Conservation (phyloP, 2,329 filamentous ascomycete species). For the Macrophomina tecta region DNA sequence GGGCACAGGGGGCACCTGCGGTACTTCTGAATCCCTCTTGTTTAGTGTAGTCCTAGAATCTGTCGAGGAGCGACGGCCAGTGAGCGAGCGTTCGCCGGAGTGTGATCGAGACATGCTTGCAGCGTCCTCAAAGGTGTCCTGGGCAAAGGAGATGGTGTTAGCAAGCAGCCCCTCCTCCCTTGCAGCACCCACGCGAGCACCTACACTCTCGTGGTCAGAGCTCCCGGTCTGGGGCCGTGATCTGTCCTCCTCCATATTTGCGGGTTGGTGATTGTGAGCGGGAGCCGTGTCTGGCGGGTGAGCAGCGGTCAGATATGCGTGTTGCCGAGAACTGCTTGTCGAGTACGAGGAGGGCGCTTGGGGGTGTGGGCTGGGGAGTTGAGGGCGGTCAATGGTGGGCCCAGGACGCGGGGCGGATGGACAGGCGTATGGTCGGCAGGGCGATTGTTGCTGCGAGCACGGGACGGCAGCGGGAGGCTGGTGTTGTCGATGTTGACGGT, state of each 20-base stretch:
- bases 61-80: constrained; percentile 35
- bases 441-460: constrained; percentile 1
- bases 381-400: constrained; percentile 17
- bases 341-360: constrained; percentile 8
- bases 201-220: constrained; percentile 28
- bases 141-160: constrained; percentile 29
- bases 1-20: constrained; percentile 31
- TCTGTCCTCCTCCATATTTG: constrained; percentile 24
- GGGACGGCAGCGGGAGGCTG: constrained; percentile 1
- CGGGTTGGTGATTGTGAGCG: not conserved
- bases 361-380: not conserved
- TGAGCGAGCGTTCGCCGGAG: constrained; percentile 63
- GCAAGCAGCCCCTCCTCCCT: constrained; percentile 29
- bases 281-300: not conserved
- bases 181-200: constrained; percentile 21
- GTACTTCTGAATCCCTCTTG: constrained; percentile 40
- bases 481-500: constrained; percentile 22
- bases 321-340: constrained; percentile 11
- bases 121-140: constrained; percentile 87
- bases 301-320: constrained; percentile 9
- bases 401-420: not conserved
- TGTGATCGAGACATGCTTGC: constrained; percentile 61
- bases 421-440: not conserved
- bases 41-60: constrained; percentile 17
- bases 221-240: constrained; percentile 24